Base-by-base conservation (phyloP, 2,329 filamentous ascomycete genomes). In the Pyrenophora tritici-repentis region DNA sequence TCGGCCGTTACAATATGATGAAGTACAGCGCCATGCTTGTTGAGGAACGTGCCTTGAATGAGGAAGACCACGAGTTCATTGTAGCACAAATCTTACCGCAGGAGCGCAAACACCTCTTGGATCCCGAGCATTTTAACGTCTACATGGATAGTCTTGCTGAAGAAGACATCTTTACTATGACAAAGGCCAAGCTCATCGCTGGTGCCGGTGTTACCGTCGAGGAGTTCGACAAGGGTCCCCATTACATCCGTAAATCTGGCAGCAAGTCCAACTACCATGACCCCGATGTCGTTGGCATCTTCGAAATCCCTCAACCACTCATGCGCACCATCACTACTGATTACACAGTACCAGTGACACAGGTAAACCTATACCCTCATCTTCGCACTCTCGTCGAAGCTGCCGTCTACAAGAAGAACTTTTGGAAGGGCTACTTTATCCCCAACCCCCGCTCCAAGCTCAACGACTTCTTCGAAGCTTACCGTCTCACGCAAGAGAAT, bases 341-440 rank as follows among this genome's bases (percentile, higher is more conserved):
- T 3, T 26, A 43, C 4, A 6, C 24, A 3, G 18, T 17, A 14
- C 13, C 8, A 7, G 17, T n/a, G 10, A n/a, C 6, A 22, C 17
- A 33, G 3, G 12, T 17, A 16, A 42, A 43, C 8, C 44, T 50
- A 2, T 24, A 34, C 6, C 13, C 34, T 12, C 40, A 56, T 3
- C 55, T 62, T 4, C 37, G 40, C 20, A 45, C 38, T 18, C 50
- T 62, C 10, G 39, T 50, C 34, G 53, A 59, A 49, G 59, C 61
- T 7, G 55, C 58, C 14, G 57, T 48, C 34, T 64, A 62, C 43
- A 13, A 44, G 2, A 53, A 49, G n/a, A 41, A 49, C 3, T 49
- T 56, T 14, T 62, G 54, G 51, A 41, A 50, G 20, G 53, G 51
- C 24, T 49, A 49, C 37, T 53, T 50, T 33, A 61, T 56, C 37